A percentile compares a stretch with the other conserved stretches of the same genome.
Evolutionary conservation across 2,329 filamentous ascomycete species (phyloP).

Genomic region (Samsoniella hepiali): DNA sequence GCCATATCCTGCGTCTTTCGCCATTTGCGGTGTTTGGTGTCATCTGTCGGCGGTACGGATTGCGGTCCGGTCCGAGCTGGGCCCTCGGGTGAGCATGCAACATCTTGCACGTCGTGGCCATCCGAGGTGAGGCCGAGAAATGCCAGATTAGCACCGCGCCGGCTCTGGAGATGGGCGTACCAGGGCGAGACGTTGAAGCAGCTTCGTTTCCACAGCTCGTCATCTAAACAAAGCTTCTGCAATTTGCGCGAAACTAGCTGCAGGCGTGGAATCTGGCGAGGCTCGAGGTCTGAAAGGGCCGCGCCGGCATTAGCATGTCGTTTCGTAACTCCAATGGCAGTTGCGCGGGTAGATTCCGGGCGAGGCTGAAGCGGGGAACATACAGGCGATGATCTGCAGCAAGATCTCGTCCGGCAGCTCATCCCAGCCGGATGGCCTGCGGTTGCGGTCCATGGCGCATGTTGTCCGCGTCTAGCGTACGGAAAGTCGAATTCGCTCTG

Average conservation of each 20-base stretch:
- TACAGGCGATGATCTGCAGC: constrained; percentile 61
- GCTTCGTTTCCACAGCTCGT: constrained; percentile 70
- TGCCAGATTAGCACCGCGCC: not conserved
- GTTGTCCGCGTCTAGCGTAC: constrained; percentile 1
- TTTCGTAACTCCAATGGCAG: not conserved
- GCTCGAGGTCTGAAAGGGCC: constrained; percentile 34
- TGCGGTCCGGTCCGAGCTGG: constrained; percentile 35
- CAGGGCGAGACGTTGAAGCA: constrained; percentile 70
- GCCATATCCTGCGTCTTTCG: constrained; percentile 54
- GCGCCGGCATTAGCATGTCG: not conserved
- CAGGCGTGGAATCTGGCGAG: constrained; percentile 52
- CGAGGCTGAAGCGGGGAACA: constrained; percentile 31
- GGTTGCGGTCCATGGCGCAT: constrained; percentile 29
- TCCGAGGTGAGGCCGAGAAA: not conserved
- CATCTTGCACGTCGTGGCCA: not conserved
- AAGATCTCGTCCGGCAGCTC: constrained; percentile 62
- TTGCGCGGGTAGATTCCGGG: constrained; percentile 13
- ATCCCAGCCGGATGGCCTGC: constrained; percentile 34
- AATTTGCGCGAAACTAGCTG: constrained; percentile 68
- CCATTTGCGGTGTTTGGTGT: constrained; percentile 24
- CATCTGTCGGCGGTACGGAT: constrained; percentile 28
- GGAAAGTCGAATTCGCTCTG: not conserved
- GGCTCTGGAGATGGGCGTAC: constrained; percentile 53
- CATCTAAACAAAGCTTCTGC: constrained; percentile 66
- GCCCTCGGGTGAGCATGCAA: constrained; percentile 9